Evolutionary conservation across 495 filamentous ascomycete species (phyloP).

Genomic region (Sporormia fimetaria): DNA sequence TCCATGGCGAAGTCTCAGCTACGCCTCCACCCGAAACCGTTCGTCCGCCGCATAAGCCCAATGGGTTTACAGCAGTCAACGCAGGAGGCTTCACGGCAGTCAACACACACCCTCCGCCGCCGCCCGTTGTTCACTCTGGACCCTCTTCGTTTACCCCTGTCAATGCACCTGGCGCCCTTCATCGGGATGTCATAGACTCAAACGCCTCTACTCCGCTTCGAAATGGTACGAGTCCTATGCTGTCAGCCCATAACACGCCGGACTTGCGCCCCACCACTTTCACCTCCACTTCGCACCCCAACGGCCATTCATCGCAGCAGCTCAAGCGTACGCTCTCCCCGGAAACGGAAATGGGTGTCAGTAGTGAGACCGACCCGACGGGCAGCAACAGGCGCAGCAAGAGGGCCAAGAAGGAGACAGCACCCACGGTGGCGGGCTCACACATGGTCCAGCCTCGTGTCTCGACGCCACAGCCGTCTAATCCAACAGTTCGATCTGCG

Average conservation of each 20-base stretch:
- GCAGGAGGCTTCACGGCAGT: conserved; percentile 57
- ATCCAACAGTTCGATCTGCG: conserved; percentile 48
- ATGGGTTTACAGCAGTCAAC: conserved; percentile 78
- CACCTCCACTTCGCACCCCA: conserved; percentile 40
- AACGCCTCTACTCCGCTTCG: conserved; percentile 36
- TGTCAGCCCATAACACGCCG: conserved; percentile 46
- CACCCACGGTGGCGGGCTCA: conserved; percentile 84
- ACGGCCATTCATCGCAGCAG: conserved; percentile 46
- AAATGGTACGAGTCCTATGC: conserved; percentile 41
- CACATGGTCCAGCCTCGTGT: conserved; percentile 93
- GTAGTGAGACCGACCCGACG: conserved; percentile 56
- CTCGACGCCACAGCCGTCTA: conserved; percentile 51
- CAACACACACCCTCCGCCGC: conserved; percentile 23
- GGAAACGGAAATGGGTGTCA: conserved; percentile 51
- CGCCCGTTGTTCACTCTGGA: conserved; percentile 29
- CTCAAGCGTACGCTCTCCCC: conserved; percentile 78
- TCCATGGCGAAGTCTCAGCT: conserved; percentile 41
- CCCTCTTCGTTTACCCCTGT: conserved; percentile 77
- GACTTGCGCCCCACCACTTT: conserved; percentile 45
- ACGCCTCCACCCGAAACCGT: conserved; percentile 46
- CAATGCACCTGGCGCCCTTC: conserved; percentile 47
- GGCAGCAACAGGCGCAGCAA: conserved; percentile 82
- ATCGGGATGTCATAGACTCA: conserved; percentile 40
- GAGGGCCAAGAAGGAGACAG: conserved; percentile 80
- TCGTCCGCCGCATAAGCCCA: conserved; percentile 33